A percentile compares a stretch with the other conserved stretches of the same genome.
Evolutionary conservation across 129 eudicot genomes (phyloP).

Genomic region (Flaveria robusta): DNA sequence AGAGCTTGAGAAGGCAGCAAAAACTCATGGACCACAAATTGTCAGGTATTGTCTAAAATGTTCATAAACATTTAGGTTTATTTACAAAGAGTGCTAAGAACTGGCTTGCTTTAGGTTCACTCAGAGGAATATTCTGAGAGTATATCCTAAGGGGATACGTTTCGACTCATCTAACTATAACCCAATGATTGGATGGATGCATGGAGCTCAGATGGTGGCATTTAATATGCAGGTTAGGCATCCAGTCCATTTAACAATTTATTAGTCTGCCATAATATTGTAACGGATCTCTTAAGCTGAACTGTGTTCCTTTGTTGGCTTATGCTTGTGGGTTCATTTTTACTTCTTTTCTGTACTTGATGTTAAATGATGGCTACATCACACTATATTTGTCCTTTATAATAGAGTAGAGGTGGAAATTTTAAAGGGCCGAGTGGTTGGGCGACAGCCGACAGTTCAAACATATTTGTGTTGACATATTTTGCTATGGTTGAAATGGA

Average conservation of each 20-base stretch:
- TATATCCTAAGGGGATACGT: conserved; percentile 76
- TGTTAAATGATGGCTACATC: too few relatives aligned
- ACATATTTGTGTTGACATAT: background rate
- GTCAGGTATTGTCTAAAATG: conserved; percentile 52
- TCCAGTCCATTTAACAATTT: conserved; percentile 13
- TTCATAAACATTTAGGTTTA: background rate
- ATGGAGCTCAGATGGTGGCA: conserved; percentile 96
- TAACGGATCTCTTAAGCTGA: background rate
- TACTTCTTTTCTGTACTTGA: too few relatives aligned
- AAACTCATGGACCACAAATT: conserved; percentile 65
- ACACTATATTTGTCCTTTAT: background rate
- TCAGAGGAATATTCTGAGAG: conserved; percentile 70
- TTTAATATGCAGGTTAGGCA: conserved; percentile 84
- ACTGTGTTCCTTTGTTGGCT: conserved; percentile 5
- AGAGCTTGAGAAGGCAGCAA: conserved; percentile 81
- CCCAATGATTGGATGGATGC: conserved; percentile 82
- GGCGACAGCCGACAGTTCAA: background rate
- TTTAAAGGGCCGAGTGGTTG: background rate
- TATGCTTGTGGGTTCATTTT: background rate
- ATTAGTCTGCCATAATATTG: background rate
- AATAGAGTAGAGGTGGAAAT: conserved; percentile 6
- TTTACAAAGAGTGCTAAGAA: conserved; percentile 22
- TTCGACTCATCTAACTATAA: conserved; percentile 75
- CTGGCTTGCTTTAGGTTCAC: conserved; percentile 58
- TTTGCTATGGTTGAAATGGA: background rate